Conservation (phyloP, 768 basidiomycete species). For the Omphalotus guepiniiformis region DNA sequence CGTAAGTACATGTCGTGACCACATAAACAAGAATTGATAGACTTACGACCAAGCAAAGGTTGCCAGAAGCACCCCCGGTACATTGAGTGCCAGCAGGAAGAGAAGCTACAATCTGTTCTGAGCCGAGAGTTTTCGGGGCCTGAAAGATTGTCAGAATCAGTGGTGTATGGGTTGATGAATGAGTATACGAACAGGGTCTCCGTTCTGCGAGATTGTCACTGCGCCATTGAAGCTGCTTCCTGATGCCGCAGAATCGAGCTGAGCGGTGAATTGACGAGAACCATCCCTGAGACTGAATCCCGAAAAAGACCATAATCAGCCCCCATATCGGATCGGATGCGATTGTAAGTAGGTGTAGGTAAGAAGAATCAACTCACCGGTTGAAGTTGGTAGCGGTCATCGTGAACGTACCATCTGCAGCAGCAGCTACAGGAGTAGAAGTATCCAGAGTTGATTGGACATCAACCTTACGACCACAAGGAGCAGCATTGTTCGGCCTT, state of each 20-base stretch:
- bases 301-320: not conserved
- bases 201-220: slow-evolving; percentile 16
- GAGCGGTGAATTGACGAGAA: slow-evolving; percentile 14
- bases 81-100: slow-evolving; percentile 27
- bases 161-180: not conserved
- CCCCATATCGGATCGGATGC: no score
- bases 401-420: slow-evolving; percentile 26
- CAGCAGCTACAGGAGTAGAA: slow-evolving; percentile 16
- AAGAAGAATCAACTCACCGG: slow-evolving; percentile 19
- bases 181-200: slow-evolving; percentile 12
- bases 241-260: slow-evolving; percentile 12
- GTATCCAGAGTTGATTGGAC: slow-evolving; percentile 14
- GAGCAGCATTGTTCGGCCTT: slow-evolving; percentile 13
- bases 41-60: slow-evolving; percentile 23
- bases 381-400: slow-evolving; percentile 30
- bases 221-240: slow-evolving; percentile 14
- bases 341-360: not conserved
- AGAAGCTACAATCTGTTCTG: slow-evolving; percentile 21
- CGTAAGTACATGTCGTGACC: not conserved
- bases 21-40: not conserved
- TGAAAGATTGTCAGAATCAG: slow-evolving; percentile 1
- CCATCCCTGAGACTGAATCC: slow-evolving; percentile 17
- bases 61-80: slow-evolving; percentile 21
- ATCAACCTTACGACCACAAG: slow-evolving; percentile 16
- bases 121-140: slow-evolving; percentile 18